Base-by-base conservation (phyloP, 2,329 filamentous ascomycete species). In the Xylaria hypoxylon region DNA sequence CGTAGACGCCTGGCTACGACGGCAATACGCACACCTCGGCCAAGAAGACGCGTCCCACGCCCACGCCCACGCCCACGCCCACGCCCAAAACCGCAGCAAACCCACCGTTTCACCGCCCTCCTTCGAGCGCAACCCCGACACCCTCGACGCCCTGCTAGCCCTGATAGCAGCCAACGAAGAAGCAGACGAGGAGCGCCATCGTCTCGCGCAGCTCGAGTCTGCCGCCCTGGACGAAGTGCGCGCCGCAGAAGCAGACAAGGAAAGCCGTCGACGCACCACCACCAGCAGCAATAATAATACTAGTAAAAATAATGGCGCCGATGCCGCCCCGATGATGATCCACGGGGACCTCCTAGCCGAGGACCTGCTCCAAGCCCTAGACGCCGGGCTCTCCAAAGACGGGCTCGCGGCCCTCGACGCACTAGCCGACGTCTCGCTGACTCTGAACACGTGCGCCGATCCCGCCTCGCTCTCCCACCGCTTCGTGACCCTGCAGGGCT, bases 41-140 rank as follows among this genome's bases (percentile, higher is more conserved):
- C 33, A 35, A 26, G 24, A 13, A 11, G n/a, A 19, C 50, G 8
- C 19, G 4, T 17, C 57, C 45, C n/a, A 33, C 22, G 4, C 11
- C 11, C 35, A 15, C n/a, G n/a, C n/a, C 35, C 13, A 38, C 35
- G 13, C 35, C 45, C n/a, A 33, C 22, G 4, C 11, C 11, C 35
- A 15, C n/a, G n/a, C n/a, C 35, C 13, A 38, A 10, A 13, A 38
- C 35, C 35, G 35, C 35, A 15, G 35, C 10, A 38, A 15, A 8
- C n/a, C 53, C 33, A 87, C 86, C 51, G 77, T 35, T 15, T 55
- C 85, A 0, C 81, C 90, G 0, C 94, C 93, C 0, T 77, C 84
- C 0, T 97, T 97, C 78, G 95, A 98, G 80, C 90, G 93, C 73
- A 97, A 96, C 76, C 85, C 90, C 33, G 92, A 95, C 51, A 97